phyloP scores from a whole-genome alignment of 2,329 filamentous ascomycete species.

The Aspergillus sp. region DNA sequence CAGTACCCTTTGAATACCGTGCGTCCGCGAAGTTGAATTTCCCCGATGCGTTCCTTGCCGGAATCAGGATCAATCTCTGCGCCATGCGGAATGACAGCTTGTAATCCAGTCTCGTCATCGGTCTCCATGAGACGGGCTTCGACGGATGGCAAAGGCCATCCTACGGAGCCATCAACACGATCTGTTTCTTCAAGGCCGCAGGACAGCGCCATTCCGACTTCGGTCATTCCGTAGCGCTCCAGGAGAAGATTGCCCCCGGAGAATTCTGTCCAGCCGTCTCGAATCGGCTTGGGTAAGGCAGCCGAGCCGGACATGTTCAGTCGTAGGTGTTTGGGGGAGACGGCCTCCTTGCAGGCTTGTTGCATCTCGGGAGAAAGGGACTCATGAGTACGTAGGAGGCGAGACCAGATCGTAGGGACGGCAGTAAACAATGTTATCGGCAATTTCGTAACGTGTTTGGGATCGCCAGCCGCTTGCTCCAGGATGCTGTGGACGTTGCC shows the following conservation, averaged over 20 bases:
- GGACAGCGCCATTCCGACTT: constrained; percentile 94
- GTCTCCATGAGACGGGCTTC: constrained; percentile 78
- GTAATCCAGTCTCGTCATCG: constrained; percentile 51
- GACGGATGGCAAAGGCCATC: constrained; percentile 86
- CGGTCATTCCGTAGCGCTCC: constrained; percentile 97
- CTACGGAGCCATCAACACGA: constrained; percentile 84
- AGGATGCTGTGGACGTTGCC: constrained; percentile 9
- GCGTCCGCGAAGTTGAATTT: constrained; percentile 87
- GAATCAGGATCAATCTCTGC: constrained; percentile 49
- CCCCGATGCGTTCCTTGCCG: constrained; percentile 66
- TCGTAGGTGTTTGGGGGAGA: constrained; percentile 70
- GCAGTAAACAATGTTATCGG: constrained; percentile 88
- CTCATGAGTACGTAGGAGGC: constrained; percentile 66
- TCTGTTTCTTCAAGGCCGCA: constrained; percentile 72
- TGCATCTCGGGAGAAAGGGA: constrained; percentile 55
- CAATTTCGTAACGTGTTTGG: constrained; percentile 31
- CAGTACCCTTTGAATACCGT: constrained; percentile 95
- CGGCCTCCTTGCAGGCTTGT: constrained; percentile 60
- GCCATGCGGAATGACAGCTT: constrained; percentile 56
- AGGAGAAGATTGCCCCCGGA: constrained; percentile 78
- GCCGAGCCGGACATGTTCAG: constrained; percentile 92
- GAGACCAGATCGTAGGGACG: constrained; percentile 90
- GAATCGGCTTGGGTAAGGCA: constrained; percentile 81
- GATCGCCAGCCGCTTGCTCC: neutral
- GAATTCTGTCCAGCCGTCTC: constrained; percentile 72